Evolutionary conservation across 2,329 filamentous ascomycete genomes (phyloP), one percentile per base, ranked within the genome.

Genomic region (Fusarium sp.): DNA sequence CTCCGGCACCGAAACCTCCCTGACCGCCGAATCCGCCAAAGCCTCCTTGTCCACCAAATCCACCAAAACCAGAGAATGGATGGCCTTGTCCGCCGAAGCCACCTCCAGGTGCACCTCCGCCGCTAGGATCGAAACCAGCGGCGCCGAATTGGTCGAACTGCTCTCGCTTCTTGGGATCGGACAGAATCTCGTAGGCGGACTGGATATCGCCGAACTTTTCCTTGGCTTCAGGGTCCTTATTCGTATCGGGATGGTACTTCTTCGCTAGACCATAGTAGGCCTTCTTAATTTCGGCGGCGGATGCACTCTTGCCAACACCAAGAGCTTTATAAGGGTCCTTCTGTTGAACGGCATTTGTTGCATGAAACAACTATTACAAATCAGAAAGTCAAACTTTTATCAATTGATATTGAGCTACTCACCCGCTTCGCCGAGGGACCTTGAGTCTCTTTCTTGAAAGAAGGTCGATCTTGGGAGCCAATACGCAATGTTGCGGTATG

Each of bases 211-310:
- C 88, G 76, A 99, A 99, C 75, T 92, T 95, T 75, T 98, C 96
- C 79, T 98, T 98, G 36, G 96, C 94, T n/a, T 84, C 87, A 4
- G 93, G 80, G 73, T 98, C 96, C 80, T 98, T 98, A 85, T 98
- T 99, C 36, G 96, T 98, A 79, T 99, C 96, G 10, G 96, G 96
- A 76, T 99, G 96, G 78, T 89, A 99, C 77, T 98, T 99, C 82
- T 99, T 99, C 21, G 96, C 96, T 62, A 98, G 85, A 51, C 94
- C 93, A 78, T 99, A 99, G 84, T 99, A 99, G 5, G 96, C 94
- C 80, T 98, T 98, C 80, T 99, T 99, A 79, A 99, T 98, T 36
- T 98, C 95, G 62, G 89, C 84, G 5, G 94, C 84, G 2, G 93
- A 90, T n/a, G 96, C 93, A 66, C 82, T 87, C 79, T 95, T 97